A percentile compares a stretch with the other conserved stretches of the same genome.
phyloP scores from a whole-genome alignment of 169 alveolate species.

The Condylostoma magnum region DNA sequence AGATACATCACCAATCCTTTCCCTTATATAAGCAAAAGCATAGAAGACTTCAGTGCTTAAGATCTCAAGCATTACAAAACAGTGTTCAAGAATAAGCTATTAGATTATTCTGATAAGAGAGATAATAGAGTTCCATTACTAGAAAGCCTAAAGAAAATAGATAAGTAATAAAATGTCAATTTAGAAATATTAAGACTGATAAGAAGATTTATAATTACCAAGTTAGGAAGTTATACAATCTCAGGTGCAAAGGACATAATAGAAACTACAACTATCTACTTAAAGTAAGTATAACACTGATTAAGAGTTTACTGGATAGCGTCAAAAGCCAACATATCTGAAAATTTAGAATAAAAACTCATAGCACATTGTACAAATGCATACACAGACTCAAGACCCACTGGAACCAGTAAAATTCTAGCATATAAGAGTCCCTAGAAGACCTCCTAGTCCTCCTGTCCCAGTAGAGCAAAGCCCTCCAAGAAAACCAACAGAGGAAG shows the following conservation, averaged over 20 bases:
- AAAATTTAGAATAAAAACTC: too few relatives aligned
- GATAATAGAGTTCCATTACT: constrained; percentile 1
- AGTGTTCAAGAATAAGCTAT: constrained; percentile 24
- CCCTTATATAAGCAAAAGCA: constrained; percentile 61
- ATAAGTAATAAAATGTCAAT: not conserved
- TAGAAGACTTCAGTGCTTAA: constrained; percentile 32
- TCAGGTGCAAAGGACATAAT: too few relatives aligned
- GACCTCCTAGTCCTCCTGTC: constrained; percentile 75
- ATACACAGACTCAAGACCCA: constrained; percentile 92
- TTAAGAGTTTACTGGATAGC: too few relatives aligned
- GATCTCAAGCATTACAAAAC: constrained; percentile 49
- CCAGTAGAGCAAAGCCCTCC: constrained; percentile 87
- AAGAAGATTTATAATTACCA: too few relatives aligned
- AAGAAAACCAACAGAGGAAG: constrained; percentile 93
- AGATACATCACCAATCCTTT: constrained; percentile 73
- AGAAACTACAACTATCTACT: too few relatives aligned
- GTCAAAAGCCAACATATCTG: too few relatives aligned
- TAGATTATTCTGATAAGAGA: not conserved
- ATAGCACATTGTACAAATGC: too few relatives aligned
- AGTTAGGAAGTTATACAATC: too few relatives aligned
- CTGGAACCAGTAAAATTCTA: constrained; percentile 93
- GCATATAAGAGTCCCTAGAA: constrained; percentile 92
- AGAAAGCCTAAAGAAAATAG: not conserved
- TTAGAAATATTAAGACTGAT: too few relatives aligned
- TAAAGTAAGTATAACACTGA: too few relatives aligned